Conservation (phyloP, 306 rosid genomes). For the Luffa aegyptiaca region DNA sequence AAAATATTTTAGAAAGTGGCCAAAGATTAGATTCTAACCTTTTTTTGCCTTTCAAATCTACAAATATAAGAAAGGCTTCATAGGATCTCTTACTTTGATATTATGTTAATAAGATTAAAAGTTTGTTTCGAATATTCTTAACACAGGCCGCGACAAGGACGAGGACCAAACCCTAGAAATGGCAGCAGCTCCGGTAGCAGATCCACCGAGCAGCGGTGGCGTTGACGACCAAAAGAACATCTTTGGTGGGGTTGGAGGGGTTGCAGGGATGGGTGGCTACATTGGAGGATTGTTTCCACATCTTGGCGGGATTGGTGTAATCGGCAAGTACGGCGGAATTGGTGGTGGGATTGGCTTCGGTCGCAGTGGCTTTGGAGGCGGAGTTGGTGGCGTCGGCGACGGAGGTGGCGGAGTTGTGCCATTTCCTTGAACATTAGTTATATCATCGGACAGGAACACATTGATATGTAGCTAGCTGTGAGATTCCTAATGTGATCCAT, state of each 20-base stretch:
- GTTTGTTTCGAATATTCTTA: not conserved
- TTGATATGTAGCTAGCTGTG: not conserved
- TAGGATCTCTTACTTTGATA: too few relatives aligned
- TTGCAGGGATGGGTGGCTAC: conserved; percentile 32
- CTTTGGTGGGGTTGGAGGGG: conserved; percentile 52
- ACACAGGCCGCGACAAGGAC: not conserved
- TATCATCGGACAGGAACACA: not conserved
- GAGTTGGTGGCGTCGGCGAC: conserved; percentile 13
- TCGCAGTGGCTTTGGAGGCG: conserved; percentile 4
- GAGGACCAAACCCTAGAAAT: conserved; percentile 16
- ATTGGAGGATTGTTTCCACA: conserved; percentile 27
- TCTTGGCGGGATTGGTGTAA: conserved; percentile 17
- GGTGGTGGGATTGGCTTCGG: conserved; percentile 9
- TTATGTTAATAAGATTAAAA: not conserved
- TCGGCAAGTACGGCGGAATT: conserved; percentile 12
- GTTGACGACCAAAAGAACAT: conserved; percentile 42
- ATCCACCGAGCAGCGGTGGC: not conserved
- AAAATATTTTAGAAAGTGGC: too few relatives aligned
- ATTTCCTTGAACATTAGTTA: not conserved
- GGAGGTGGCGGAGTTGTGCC: conserved; percentile 5
- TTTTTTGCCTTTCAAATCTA: too few relatives aligned
- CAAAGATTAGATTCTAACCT: too few relatives aligned
- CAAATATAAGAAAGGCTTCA: too few relatives aligned
- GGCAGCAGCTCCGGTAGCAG: conserved; percentile 31
- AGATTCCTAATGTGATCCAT: not conserved